Conservation (phyloP, 305 asterid species). For the Rubia tinctorum region DNA sequence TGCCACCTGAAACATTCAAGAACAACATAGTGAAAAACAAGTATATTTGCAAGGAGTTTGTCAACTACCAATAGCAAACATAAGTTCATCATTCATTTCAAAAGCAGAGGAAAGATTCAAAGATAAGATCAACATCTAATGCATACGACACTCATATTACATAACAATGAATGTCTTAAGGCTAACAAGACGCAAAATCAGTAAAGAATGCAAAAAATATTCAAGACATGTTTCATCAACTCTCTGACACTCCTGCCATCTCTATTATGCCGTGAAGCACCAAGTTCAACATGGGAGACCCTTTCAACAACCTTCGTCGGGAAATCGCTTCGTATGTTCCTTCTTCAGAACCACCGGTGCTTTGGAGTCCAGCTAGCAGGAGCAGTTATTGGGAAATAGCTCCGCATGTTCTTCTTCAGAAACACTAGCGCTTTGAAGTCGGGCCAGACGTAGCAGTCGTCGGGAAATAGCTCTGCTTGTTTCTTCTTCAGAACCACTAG, state of each 20-base stretch:
- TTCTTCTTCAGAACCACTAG: too few relatives aligned
- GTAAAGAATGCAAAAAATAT: constrained; percentile 9
- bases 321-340: too few relatives aligned
- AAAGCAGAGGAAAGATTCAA: not conserved
- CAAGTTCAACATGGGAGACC: constrained; percentile 39
- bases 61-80: too few relatives aligned
- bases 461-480: too few relatives aligned
- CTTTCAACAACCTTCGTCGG: constrained; percentile 45
- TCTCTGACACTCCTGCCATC: constrained; percentile 37
- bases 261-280: constrained; percentile 37
- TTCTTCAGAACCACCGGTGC: too few relatives aligned
- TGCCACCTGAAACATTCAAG: constrained; percentile 22
- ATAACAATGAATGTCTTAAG: not conserved
- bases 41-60: not conserved
- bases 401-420: too few relatives aligned
- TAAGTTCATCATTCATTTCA: too few relatives aligned
- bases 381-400: too few relatives aligned
- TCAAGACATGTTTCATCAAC: constrained; percentile 37
- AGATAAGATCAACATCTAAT: too few relatives aligned
- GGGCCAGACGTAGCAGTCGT: too few relatives aligned
- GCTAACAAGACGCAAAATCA: not conserved
- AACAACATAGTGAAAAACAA: not conserved
- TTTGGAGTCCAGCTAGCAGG: too few relatives aligned
- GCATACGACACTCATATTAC: not conserved
- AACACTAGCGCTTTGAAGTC: too few relatives aligned